A percentile compares a stretch with the other conserved stretches of the same genome.
Evolutionary conservation across 2,329 filamentous ascomycete species (phyloP).

Genomic region (Cryphonectria nitschkei): DNA sequence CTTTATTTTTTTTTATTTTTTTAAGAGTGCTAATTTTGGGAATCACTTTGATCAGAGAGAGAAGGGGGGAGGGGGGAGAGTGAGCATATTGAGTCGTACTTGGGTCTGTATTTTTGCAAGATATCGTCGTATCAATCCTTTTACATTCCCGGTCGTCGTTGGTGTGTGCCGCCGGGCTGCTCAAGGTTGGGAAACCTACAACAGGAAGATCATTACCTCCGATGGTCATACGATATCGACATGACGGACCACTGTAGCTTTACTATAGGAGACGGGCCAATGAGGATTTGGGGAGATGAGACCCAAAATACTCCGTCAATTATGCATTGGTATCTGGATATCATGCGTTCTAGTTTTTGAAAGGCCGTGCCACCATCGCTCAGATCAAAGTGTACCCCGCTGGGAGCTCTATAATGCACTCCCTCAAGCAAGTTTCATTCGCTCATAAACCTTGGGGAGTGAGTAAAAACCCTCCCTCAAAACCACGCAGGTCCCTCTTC

Average conservation of each 20-base stretch:
- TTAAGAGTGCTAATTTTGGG: not conserved
- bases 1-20: not conserved
- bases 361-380: not conserved
- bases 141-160: no score
- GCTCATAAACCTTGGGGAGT: not conserved
- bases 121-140: no score
- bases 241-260: no score
- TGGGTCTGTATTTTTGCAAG: no score
- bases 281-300: not conserved
- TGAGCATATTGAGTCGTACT: no score
- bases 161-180: no score
- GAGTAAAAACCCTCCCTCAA: not conserved
- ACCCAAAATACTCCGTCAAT: not conserved
- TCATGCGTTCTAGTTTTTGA: not conserved
- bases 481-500: not conserved
- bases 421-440: not conserved
- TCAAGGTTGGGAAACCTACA: no score
- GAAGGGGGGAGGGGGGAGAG: no score
- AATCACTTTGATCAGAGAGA: not conserved
- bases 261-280: no score
- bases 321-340: conserved; percentile 2
- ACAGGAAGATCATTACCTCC: no score
- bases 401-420: not conserved
- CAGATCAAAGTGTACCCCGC: not conserved
- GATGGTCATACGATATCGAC: no score